Percentiles rank a stretch among this genome's conserved stretches.
phyloP scores from a whole-genome alignment of 2,329 filamentous ascomycete species.

The Pseudopyrenochaeta lycopersici region DNA sequence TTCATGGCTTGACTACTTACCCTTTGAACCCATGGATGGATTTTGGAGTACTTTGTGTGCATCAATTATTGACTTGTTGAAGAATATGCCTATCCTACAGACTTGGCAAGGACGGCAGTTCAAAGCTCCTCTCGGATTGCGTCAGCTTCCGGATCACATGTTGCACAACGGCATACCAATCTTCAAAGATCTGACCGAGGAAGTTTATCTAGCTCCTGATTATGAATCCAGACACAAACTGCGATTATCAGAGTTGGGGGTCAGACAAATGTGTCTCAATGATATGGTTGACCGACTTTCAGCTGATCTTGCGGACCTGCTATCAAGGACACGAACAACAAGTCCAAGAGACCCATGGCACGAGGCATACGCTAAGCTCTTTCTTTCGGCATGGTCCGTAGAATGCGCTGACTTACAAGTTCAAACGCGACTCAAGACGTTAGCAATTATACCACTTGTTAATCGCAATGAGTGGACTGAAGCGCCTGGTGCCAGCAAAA shows the following conservation, averaged over 20 bases:
- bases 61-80: constrained; percentile 10
- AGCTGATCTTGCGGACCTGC: constrained; percentile 6
- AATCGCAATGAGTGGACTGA: constrained; percentile 17
- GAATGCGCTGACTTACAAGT: too few species aligned
- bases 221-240: constrained; percentile 13
- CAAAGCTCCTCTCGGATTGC: constrained; percentile 9
- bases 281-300: constrained; percentile 17
- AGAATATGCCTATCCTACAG: constrained; percentile 16
- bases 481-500: constrained; percentile 8
- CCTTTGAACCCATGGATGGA: constrained; percentile 8
- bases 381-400: too few species aligned
- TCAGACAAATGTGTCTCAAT: too few species aligned
- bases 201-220: constrained; percentile 24
- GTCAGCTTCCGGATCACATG: background rate
- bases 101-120: constrained; percentile 15
- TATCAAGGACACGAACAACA: constrained; percentile 7
- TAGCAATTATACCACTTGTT: constrained; percentile 23
- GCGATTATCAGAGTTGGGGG: too few species aligned
- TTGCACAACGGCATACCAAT: constrained; percentile 15
- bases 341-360: constrained; percentile 22
- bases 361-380: constrained; percentile 11
- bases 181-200: constrained; percentile 14
- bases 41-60: constrained; percentile 15
- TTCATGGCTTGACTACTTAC: constrained; percentile 30
- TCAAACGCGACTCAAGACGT: constrained; percentile 10